Percentiles rank a stretch among this genome's conserved stretches.
phyloP scores from a whole-genome alignment of 306 rosid species.

The Canavalia gladiata region DNA sequence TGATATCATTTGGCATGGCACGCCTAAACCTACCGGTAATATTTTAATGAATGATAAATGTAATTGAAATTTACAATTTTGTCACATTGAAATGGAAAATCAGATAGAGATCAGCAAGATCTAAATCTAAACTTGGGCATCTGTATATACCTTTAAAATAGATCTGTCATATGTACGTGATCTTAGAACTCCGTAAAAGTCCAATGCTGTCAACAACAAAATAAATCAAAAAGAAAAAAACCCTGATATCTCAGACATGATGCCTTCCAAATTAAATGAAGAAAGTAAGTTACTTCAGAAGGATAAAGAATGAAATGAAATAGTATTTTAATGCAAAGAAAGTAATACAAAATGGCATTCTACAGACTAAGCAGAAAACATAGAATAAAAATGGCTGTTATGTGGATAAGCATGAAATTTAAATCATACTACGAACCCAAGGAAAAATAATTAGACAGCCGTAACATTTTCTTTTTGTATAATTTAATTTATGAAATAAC shows the following conservation, averaged over 20 bases:
- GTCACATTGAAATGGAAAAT: conserved; percentile 26
- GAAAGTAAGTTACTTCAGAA: conserved; percentile 29
- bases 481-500: conserved; percentile 5
- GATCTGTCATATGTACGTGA: conserved; percentile 88
- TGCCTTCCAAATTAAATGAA: conserved; percentile 31
- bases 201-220: conserved; percentile 79
- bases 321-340: conserved; percentile 16
- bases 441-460: conserved; percentile 19
- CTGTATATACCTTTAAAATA: conserved; percentile 73
- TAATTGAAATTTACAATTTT: conserved; percentile 21
- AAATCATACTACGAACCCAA: conserved; percentile 2
- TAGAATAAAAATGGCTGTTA: conserved; percentile 29
- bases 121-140: conserved; percentile 38
- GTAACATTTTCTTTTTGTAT: background rate
- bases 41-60: conserved; percentile 38
- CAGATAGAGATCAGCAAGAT: conserved; percentile 25
- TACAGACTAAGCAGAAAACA: background rate
- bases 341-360: conserved; percentile 17
- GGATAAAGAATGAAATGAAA: conserved; percentile 26
- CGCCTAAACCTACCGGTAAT: conserved; percentile 23
- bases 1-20: conserved; percentile 16
- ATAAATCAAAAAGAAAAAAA: conserved; percentile 28
- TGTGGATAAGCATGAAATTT: conserved; percentile 16
- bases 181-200: conserved; percentile 96
- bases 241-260: conserved; percentile 18